These are phyloP conservation scores for Fusarium marasasianum DNA, from an alignment of 2,329 filamentous ascomycete species.

Conservation along the genomic window DNA sequence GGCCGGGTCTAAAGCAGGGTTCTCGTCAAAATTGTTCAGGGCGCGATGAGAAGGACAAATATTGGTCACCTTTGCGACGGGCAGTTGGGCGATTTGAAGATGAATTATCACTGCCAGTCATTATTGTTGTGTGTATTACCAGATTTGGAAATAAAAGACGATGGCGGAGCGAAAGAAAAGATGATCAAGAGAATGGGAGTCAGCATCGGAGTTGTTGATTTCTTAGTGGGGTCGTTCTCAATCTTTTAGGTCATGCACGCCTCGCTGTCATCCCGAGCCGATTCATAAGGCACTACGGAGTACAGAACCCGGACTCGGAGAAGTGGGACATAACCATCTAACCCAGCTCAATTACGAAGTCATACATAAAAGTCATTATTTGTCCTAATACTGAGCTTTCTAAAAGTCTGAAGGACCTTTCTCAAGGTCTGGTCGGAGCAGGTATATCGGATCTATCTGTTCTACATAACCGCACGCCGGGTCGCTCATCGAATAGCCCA, in stretches of 20 bases:
- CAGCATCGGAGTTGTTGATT: background rate
- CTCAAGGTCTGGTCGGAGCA: constrained; percentile 20
- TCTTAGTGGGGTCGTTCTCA: background rate
- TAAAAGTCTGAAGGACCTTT: constrained; percentile 7
- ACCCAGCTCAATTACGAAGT: no score
- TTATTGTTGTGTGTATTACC: constrained; percentile 17
- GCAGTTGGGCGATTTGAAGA: constrained; percentile 23
- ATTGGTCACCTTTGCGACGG: constrained; percentile 28
- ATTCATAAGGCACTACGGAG: background rate
- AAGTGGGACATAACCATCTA: background rate
- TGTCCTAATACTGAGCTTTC: fast-evolving
- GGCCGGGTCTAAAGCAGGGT: constrained; percentile 36
- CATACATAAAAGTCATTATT: background rate
- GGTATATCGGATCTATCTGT: constrained; percentile 24
- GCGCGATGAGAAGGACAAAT: fast-evolving
- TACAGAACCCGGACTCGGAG: background rate
- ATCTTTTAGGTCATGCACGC: background rate
- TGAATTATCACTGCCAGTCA: background rate
- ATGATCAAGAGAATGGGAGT: background rate
- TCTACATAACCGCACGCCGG: constrained; percentile 28
- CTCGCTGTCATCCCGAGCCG: background rate
- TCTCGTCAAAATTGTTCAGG: background rate
- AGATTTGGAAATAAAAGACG: background rate
- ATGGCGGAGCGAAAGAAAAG: background rate
- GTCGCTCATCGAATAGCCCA: constrained; percentile 28